Conservation (phyloP, 148 eudicot genomes). For the Cornus controversa region DNA sequence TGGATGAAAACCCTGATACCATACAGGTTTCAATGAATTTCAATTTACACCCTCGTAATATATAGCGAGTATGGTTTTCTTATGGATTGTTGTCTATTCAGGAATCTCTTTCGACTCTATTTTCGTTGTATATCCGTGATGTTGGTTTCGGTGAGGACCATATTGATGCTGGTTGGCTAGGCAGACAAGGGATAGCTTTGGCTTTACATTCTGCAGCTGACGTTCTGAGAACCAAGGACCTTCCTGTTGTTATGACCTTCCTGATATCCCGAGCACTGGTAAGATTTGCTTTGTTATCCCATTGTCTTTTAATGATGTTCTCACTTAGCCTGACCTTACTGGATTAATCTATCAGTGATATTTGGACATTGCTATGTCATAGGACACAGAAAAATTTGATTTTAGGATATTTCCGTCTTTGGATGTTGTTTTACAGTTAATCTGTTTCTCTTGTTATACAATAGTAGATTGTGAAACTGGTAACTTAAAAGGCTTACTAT, state of each 20-base stretch:
- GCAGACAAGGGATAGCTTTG: conserved; percentile 95
- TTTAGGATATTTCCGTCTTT: not conserved
- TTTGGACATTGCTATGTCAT: too few relatives aligned
- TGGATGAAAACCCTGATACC: conserved; percentile 88
- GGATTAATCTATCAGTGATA: not conserved
- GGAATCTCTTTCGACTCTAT: conserved; percentile 88
- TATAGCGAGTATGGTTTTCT: conserved; percentile 11
- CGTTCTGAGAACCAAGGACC: conserved; percentile 90
- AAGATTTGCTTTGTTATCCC: conserved; percentile 19
- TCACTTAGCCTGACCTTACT: not conserved
- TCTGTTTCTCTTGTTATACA: not conserved
- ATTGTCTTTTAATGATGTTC: not conserved
- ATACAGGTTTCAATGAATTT: conserved; percentile 57
- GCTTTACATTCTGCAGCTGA: conserved; percentile 85
- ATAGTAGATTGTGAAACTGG: not conserved
- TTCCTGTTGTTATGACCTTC: conserved; percentile 98
- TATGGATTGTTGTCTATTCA: conserved; percentile 27
- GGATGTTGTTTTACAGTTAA: not conserved
- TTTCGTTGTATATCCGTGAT: conserved; percentile 84
- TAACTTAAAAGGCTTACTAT: too few relatives aligned
- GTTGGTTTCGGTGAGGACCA: conserved; percentile 54
- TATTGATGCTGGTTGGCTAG: conserved; percentile 86
- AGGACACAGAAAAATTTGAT: too few relatives aligned
- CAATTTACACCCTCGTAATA: not conserved
- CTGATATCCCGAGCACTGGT: conserved; percentile 95